Conservation (phyloP, 1,139 yeast genomes). For the Taphrina betulina region DNA sequence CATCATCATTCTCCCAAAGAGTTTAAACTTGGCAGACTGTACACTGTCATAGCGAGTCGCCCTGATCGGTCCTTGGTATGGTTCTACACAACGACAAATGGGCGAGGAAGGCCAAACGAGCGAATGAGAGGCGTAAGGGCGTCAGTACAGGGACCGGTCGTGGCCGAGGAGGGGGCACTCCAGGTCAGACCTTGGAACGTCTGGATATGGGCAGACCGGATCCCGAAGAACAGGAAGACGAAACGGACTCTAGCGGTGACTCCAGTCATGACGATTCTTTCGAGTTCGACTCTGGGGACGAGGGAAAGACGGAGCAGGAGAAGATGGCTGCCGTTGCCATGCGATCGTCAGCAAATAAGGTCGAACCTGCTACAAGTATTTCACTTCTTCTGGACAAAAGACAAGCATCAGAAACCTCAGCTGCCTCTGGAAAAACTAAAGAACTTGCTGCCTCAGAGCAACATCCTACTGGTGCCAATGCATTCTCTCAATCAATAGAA, state of each 20-base stretch:
- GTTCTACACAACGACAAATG: constrained; percentile 29
- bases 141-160: not conserved
- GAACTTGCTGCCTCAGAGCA: too few species aligned
- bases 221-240: not conserved
- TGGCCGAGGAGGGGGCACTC: not conserved
- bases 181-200: constrained; percentile 1
- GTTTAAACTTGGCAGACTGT: too few species aligned
- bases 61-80: too few species aligned
- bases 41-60: too few species aligned
- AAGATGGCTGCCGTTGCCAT: not conserved
- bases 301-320: not conserved
- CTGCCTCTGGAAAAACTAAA: too few species aligned
- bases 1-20: too few species aligned
- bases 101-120: constrained; percentile 26
- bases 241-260: not conserved
- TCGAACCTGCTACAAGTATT: not conserved
- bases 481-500: not conserved
- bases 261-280: not conserved
- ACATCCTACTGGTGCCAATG: too few species aligned
- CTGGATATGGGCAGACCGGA: constrained; percentile 2
- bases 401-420: not conserved
- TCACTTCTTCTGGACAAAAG: not conserved
- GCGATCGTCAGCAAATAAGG: not conserved
- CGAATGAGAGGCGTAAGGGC: constrained; percentile 11
- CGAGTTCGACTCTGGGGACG: constrained; percentile 19